These are phyloP conservation scores for Crucihimalaya himalaica DNA, from an alignment of 345 rosid species.

Conservation along the genomic window DNA sequence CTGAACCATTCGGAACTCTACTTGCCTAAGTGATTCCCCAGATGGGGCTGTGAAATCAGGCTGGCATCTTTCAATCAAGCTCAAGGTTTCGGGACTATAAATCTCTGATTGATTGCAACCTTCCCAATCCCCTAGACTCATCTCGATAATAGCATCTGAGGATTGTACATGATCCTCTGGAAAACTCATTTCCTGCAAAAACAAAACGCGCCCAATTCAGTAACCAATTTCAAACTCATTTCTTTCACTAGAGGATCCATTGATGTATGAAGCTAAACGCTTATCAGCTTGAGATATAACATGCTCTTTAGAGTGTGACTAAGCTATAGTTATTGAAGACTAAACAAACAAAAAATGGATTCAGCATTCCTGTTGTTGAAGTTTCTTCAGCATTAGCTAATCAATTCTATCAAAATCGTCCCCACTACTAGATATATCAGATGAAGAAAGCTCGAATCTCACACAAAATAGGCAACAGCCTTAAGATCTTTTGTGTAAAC, in stretches of 20 bases:
- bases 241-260: neutral
- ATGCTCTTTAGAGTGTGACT: neutral
- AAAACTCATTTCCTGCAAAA: constrained; percentile 79
- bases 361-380: neutral
- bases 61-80: constrained; percentile 68
- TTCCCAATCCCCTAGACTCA: constrained; percentile 90
- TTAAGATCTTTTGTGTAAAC: neutral
- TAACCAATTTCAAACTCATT: neutral
- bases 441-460: neutral
- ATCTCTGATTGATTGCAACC: constrained; percentile 66
- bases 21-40: constrained; percentile 93
- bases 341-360: neutral
- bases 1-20: constrained; percentile 87
- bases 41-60: constrained; percentile 91
- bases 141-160: constrained; percentile 63
- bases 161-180: constrained; percentile 66
- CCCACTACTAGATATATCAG: neutral
- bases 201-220: constrained; percentile 24
- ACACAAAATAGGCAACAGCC: neutral
- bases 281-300: neutral
- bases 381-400: neutral
- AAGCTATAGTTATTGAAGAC: neutral
- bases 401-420: neutral
- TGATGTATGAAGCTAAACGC: neutral
- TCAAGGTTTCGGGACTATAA: constrained; percentile 60